Percentiles rank a stretch among this genome's conserved stretches.
Conservation (phyloP, 805 yeast species). For the Candida chauliodis region DNA sequence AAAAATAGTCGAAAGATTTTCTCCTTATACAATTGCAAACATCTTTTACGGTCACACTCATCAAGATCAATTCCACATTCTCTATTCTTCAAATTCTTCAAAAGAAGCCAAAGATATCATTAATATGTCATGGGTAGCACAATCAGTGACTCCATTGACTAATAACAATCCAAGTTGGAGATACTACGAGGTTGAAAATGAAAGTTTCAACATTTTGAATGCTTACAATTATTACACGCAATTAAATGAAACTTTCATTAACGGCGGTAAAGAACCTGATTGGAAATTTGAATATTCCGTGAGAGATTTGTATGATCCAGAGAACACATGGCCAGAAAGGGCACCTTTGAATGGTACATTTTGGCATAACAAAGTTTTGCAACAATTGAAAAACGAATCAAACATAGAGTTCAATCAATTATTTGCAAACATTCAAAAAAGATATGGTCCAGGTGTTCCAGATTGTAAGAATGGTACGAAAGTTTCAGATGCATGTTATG, state of each 20-base stretch:
- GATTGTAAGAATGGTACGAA: conserved; percentile 36
- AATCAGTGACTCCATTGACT: conserved; percentile 59
- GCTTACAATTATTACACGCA: conserved; percentile 56
- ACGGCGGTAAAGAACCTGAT: conserved; percentile 51
- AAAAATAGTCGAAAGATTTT: conserved; percentile 60
- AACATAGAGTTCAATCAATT: conserved; percentile 45
- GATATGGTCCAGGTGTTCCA: conserved; percentile 55
- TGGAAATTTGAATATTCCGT: conserved; percentile 67
- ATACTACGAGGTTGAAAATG: conserved; percentile 62
- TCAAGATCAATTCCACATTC: conserved; percentile 59
- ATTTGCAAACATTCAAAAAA: conserved; percentile 47
- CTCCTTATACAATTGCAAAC: conserved; percentile 65
- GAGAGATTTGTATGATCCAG: conserved; percentile 51
- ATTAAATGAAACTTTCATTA: conserved; percentile 54
- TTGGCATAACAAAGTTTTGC: conserved; percentile 55
- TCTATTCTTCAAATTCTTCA: conserved; percentile 46
- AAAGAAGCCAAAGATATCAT: conserved; percentile 41
- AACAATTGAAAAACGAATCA: conserved; percentile 33
- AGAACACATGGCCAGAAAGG: conserved; percentile 50
- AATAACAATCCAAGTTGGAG: conserved; percentile 69
- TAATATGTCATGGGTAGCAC: conserved; percentile 61
- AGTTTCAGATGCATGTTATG: conserved; percentile 18
- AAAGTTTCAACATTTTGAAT: conserved; percentile 59
- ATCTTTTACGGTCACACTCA: conserved; percentile 74
- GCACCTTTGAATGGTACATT: conserved; percentile 68